Evolutionary conservation across 768 basidiomycete species (phyloP).

Genomic region (Macrolepiota fuliginosa): DNA sequence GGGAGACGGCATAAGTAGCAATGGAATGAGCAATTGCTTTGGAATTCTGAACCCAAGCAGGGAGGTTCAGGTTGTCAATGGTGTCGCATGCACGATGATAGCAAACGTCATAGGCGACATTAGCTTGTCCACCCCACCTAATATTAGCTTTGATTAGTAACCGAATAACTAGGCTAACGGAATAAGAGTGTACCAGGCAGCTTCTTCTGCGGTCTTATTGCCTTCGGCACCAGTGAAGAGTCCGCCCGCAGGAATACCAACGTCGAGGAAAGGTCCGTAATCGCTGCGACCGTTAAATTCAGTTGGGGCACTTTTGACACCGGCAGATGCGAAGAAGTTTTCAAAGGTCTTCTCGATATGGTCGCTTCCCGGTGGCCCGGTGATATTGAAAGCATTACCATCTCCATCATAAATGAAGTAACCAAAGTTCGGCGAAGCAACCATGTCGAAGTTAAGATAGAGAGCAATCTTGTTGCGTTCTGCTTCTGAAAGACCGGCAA

Average conservation of each 20-base stretch:
- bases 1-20: slow-evolving; percentile 24
- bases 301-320: slow-evolving; percentile 20
- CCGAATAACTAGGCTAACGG: neutral
- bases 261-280: slow-evolving; percentile 30
- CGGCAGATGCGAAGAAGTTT: slow-evolving; percentile 19
- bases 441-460: slow-evolving; percentile 35
- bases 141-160: neutral
- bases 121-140: slow-evolving; percentile 28
- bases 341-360: slow-evolving; percentile 30
- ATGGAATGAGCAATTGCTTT: slow-evolving; percentile 24
- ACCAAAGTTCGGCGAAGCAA: slow-evolving; percentile 29
- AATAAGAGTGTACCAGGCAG: slow-evolving; percentile 16
- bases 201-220: slow-evolving; percentile 25
- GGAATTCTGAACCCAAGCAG: slow-evolving; percentile 22
- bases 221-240: slow-evolving; percentile 29
- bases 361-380: slow-evolving; percentile 27
- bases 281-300: slow-evolving; percentile 28
- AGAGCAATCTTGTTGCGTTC: slow-evolving; percentile 28
- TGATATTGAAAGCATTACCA: slow-evolving; percentile 25
- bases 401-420: slow-evolving; percentile 29
- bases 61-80: slow-evolving; percentile 24
- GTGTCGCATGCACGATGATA: slow-evolving; percentile 29
- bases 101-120: slow-evolving; percentile 26
- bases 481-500: slow-evolving; percentile 21
- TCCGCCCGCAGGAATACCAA: slow-evolving; percentile 29